phyloP scores from a whole-genome alignment of 2,329 filamentous ascomycete species.

The Colletotrichum paranaense region DNA sequence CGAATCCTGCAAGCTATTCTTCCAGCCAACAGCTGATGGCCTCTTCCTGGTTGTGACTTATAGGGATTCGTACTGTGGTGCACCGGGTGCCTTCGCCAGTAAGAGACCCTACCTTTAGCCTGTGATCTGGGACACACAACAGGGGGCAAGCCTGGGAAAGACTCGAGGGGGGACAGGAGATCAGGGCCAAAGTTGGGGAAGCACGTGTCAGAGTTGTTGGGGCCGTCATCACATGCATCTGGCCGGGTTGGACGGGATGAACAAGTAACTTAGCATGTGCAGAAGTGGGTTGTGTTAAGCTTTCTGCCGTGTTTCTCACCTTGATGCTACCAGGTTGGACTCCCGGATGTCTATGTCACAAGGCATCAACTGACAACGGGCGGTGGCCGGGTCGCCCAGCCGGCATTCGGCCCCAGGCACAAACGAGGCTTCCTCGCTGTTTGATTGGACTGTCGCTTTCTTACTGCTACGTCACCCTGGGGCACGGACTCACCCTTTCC shows the following conservation, averaged over 20 bases:
- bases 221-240: slow-evolving; percentile 36
- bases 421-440: neutral
- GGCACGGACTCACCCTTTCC: slow-evolving; percentile 26
- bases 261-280: slow-evolving; percentile 25
- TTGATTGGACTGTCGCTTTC: slow-evolving; percentile 4
- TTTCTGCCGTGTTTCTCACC: rapidly evolving
- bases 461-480: slow-evolving; percentile 17
- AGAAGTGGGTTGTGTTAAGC: neutral
- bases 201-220: slow-evolving; percentile 36
- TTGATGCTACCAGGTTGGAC: neutral
- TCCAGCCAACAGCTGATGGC: neutral
- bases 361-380: slow-evolving; percentile 5
- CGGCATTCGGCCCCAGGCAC: slow-evolving; percentile 37
- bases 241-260: slow-evolving; percentile 25
- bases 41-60: neutral
- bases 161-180: slow-evolving; percentile 8
- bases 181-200: slow-evolving; percentile 28
- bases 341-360: neutral
- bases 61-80: neutral
- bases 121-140: neutral
- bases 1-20: slow-evolving; percentile 4
- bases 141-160: neutral
- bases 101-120: neutral
- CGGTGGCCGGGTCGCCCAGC: slow-evolving; percentile 23
- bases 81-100: too few relatives aligned